Evolutionary conservation across 352 stramenopile species (phyloP).

Genomic region (Phytophthora nicotianae): DNA sequence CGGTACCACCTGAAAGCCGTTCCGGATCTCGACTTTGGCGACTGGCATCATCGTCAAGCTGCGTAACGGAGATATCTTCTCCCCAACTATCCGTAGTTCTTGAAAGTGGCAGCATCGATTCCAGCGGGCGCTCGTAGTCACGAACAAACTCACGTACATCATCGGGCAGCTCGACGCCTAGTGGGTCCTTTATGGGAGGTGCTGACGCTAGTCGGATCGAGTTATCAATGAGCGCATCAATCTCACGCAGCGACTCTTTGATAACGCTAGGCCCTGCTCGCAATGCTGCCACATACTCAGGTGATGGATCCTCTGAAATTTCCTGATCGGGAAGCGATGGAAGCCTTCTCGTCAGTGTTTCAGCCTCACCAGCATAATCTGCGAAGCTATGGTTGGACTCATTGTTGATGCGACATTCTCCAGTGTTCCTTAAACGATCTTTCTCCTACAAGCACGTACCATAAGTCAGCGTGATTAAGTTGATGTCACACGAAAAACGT

Average conservation of each 20-base stretch:
- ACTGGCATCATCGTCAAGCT: constrained; percentile 36
- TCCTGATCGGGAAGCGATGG: constrained; percentile 20
- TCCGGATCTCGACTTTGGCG: constrained; percentile 35
- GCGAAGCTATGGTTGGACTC: constrained; percentile 9
- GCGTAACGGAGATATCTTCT: constrained; percentile 44
- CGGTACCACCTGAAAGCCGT: constrained; percentile 22
- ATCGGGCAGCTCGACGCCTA: constrained; percentile 25
- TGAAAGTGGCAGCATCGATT: constrained; percentile 60
- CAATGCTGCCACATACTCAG: constrained; percentile 43
- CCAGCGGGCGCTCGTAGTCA: constrained; percentile 52
- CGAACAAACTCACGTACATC: constrained; percentile 52
- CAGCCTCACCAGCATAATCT: constrained; percentile 36
- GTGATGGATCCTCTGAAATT: constrained; percentile 30
- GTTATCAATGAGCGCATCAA: constrained; percentile 53
- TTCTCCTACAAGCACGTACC: constrained; percentile 29
- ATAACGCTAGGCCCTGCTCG: constrained; percentile 46
- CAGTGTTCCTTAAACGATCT: constrained; percentile 19
- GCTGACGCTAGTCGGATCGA: constrained; percentile 25
- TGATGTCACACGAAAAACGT: background rate
- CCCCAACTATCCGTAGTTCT: constrained; percentile 68
- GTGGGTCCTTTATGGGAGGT: constrained; percentile 11
- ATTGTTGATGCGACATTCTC: background rate
- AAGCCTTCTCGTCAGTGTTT: constrained; percentile 16
- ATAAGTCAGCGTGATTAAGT: constrained; percentile 6
- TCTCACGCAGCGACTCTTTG: constrained; percentile 52